Evolutionary conservation across 208 protist genomes (phyloP).

Genomic region (Leishmania mexicana): DNA sequence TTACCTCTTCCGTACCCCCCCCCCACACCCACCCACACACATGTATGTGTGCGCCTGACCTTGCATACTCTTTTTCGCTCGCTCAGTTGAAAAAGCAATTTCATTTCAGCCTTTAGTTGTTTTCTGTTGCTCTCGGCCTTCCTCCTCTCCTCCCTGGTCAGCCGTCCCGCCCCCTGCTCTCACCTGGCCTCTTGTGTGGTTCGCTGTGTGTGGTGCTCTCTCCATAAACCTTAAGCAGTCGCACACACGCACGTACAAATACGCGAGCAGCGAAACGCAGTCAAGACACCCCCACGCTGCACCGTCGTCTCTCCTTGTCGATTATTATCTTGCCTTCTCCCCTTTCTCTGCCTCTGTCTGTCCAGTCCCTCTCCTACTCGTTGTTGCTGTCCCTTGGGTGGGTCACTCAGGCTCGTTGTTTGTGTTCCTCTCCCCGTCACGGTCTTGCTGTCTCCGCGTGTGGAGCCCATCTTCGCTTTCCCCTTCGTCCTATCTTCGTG

Average conservation of each 20-base stretch:
- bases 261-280: constrained; percentile 2
- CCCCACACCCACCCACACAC: neutral
- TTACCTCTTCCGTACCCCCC: neutral
- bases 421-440: neutral
- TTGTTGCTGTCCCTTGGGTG: neutral
- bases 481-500: neutral
- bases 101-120: neutral
- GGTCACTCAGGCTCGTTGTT: neutral
- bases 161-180: neutral
- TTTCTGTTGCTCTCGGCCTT: neutral
- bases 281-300: neutral
- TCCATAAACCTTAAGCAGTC: constrained; percentile 1
- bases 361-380: neutral
- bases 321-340: constrained; percentile 5
- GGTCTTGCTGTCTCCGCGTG: neutral
- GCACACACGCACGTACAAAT: neutral
- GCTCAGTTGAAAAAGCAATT: constrained; percentile 2
- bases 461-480: neutral
- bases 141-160: neutral
- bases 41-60: neutral
- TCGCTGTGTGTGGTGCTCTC: neutral
- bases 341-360: constrained; percentile 1
- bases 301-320: neutral
- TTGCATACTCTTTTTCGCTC: neutral
- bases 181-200: neutral